Evolutionary conservation across 805 yeast genomes (phyloP).

Genomic region (Yueomyces sp.): DNA sequence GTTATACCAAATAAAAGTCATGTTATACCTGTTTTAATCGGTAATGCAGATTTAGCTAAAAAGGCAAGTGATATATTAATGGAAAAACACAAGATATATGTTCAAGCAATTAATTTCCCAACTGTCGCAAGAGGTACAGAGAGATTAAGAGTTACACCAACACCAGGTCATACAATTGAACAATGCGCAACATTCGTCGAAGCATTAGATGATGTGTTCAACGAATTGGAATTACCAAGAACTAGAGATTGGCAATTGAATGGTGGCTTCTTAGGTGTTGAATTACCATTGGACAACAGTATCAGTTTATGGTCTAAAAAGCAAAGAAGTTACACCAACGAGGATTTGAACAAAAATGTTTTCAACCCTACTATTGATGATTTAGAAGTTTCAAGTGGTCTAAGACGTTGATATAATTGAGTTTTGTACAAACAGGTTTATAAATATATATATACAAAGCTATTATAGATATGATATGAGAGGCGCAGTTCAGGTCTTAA

Average conservation of each 20-base stretch:
- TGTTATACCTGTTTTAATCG: conserved; percentile 89
- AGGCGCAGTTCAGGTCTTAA: no score
- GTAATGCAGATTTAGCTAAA: conserved; percentile 88
- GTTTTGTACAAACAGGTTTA: no score
- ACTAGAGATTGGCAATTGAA: conserved; percentile 58
- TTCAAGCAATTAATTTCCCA: conserved; percentile 97
- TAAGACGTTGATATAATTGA: conserved; percentile 2
- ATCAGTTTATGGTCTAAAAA: conserved; percentile 80
- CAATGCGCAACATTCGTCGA: conserved; percentile 62
- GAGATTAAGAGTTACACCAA: conserved; percentile 94
- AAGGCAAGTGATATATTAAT: conserved; percentile 80
- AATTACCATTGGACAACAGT: conserved; percentile 29
- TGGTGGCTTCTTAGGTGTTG: conserved; percentile 89
- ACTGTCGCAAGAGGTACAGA: conserved; percentile 94
- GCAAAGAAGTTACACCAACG: conserved; percentile 51
- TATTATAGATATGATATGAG: no score
- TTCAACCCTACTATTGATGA: conserved; percentile 47
- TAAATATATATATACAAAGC: no score
- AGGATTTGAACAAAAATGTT: conserved; percentile 55
- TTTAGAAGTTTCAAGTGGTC: conserved; percentile 61
- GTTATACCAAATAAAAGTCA: conserved; percentile 97
- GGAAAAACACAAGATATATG: conserved; percentile 76
- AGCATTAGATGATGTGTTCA: conserved; percentile 73
- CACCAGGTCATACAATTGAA: conserved; percentile 85
- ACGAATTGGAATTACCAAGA: conserved; percentile 59